These are phyloP conservation scores for Mycena galericulata DNA, from an alignment of 768 basidiomycete genomes.

Conservation along the genomic window DNA sequence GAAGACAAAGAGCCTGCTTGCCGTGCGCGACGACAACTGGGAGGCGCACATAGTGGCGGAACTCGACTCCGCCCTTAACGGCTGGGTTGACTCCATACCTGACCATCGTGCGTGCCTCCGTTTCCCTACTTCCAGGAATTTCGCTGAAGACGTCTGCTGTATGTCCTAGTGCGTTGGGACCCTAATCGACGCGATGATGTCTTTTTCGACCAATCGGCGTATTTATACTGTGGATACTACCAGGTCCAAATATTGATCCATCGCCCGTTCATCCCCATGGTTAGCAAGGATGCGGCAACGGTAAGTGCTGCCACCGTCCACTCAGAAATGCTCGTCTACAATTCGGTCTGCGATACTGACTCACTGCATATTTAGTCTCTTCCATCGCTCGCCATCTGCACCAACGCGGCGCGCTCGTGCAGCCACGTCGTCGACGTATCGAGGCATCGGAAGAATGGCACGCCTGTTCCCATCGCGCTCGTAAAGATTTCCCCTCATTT, in stretches of 20 bases:
- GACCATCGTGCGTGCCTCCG: constrained; percentile 64
- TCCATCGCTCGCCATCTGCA: constrained; percentile 83
- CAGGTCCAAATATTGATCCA: constrained; percentile 78
- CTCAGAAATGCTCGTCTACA: not conserved
- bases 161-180: constrained; percentile 54
- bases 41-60: constrained; percentile 56
- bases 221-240: constrained; percentile 59
- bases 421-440: constrained; percentile 74
- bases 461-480: constrained; percentile 46
- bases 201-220: constrained; percentile 69
- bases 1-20: constrained; percentile 64
- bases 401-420: constrained; percentile 84
- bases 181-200: constrained; percentile 48
- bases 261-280: constrained; percentile 81
- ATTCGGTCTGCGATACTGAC: not conserved
- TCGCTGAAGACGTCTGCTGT: not conserved
- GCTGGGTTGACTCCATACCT: constrained; percentile 59
- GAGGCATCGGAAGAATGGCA: constrained; percentile 43
- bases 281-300: constrained; percentile 55
- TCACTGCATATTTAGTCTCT: constrained; percentile 41
- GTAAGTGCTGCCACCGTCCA: not conserved
- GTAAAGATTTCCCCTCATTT: constrained; percentile 44
- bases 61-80: constrained; percentile 77
- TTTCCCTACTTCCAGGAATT: constrained; percentile 50
- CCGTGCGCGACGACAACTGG: constrained; percentile 59